Evolutionary conservation across 78 protist species (phyloP).

Genomic region (Dictyostelium purpureum): DNA sequence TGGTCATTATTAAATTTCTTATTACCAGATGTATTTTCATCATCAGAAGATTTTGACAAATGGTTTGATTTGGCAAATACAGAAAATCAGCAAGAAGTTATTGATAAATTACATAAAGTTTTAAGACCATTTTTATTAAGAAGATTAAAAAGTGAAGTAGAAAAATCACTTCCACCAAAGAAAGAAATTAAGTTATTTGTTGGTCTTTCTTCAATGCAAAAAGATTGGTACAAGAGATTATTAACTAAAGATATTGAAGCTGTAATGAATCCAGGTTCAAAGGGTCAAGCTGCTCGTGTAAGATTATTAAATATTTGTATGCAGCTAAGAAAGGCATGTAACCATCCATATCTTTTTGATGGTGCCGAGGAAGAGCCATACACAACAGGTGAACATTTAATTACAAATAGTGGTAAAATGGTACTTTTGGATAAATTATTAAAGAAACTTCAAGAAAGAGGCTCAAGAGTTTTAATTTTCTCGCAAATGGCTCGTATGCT

Average conservation of each 20-base stretch:
- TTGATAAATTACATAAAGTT: slow-evolving; percentile 87
- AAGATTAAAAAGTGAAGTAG: slow-evolving; percentile 97
- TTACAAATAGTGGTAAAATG: slow-evolving; percentile 93
- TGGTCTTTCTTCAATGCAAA: slow-evolving; percentile 87
- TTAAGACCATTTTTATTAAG: slow-evolving; percentile 92
- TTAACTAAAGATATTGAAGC: slow-evolving; percentile 76
- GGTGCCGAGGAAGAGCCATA: slow-evolving; percentile 90
- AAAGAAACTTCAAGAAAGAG: slow-evolving; percentile 72
- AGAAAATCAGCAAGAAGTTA: slow-evolving; percentile 71
- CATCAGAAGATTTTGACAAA: slow-evolving; percentile 91
- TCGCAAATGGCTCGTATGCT: slow-evolving; percentile 98
- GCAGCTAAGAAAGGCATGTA: slow-evolving; percentile 95
- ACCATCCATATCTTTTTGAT: slow-evolving; percentile 99
- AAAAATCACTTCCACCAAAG: slow-evolving; percentile 95
- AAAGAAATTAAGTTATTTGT: slow-evolving; percentile 91
- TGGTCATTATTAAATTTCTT: slow-evolving; percentile 99
- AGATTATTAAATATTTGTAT: slow-evolving; percentile 94
- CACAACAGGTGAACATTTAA: slow-evolving; percentile 71
- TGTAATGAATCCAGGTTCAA: slow-evolving; percentile 33
- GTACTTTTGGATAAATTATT: slow-evolving; percentile 93
- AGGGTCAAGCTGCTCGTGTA: slow-evolving; percentile 42
- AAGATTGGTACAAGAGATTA: slow-evolving; percentile 80
- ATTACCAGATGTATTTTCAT: slow-evolving; percentile 95
- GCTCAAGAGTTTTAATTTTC: slow-evolving; percentile 89
- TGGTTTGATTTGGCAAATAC: slow-evolving; percentile 90